Evolutionary conservation across 108 stramenopile genomes (phyloP).

Genomic region (Cyclotella atomus): DNA sequence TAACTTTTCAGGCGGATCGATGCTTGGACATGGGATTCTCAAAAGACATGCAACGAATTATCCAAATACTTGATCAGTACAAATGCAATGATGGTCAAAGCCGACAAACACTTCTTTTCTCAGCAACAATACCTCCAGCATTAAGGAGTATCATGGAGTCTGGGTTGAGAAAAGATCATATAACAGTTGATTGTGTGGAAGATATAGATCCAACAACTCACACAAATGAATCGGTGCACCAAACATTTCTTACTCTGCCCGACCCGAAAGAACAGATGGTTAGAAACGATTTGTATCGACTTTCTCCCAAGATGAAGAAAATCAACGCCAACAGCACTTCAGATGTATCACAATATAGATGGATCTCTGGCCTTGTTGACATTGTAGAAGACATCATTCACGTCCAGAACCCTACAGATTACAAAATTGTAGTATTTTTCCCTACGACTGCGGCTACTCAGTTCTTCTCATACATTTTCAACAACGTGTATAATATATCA

Average conservation of each 20-base stretch:
- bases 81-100: background rate
- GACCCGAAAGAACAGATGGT: background rate
- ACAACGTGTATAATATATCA: slow-evolving; percentile 50
- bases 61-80: slow-evolving; percentile 26
- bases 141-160: slow-evolving; percentile 63
- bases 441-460: slow-evolving; percentile 71
- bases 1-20: slow-evolving; percentile 60
- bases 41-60: slow-evolving; percentile 76
- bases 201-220: slow-evolving; percentile 48
- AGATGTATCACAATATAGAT: slow-evolving; percentile 17
- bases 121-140: slow-evolving; percentile 70
- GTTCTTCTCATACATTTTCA: slow-evolving; percentile 76
- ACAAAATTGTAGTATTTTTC: slow-evolving; percentile 85
- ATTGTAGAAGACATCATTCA: slow-evolving; percentile 47
- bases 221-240: slow-evolving; percentile 42
- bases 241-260: slow-evolving; percentile 47
- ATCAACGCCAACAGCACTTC: background rate
- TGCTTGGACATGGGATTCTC: slow-evolving; percentile 92
- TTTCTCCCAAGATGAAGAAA: background rate
- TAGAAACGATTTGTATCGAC: slow-evolving; percentile 14
- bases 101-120: slow-evolving; percentile 83
- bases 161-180: slow-evolving; percentile 50
- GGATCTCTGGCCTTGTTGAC: slow-evolving; percentile 46
- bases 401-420: slow-evolving; percentile 79
- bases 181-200: slow-evolving; percentile 51